Evolutionary conservation across 306 rosid genomes (phyloP), one percentile per base, ranked within the genome.

Genomic region (Quercus suber): DNA sequence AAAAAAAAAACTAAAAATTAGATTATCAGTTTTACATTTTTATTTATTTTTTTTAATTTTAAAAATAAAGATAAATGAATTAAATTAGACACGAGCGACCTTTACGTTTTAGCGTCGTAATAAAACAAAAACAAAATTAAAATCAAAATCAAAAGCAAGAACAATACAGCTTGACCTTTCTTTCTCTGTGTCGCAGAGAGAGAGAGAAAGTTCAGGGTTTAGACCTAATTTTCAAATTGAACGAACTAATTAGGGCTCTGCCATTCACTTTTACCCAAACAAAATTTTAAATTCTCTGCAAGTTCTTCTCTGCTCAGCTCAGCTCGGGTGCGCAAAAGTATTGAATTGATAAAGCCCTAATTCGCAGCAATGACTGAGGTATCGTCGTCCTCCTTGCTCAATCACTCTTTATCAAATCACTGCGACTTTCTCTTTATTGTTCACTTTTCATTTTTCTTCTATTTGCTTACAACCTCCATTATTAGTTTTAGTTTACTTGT

Each of bases 281-380:
- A 7, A 35, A n/a, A 18, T 18, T 33, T 35, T 35, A 15, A 35
- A 35, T 35, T 68, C 11, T 68, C 52, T 9, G 25, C 28, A 31
- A 35, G 51, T 15, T 35, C 52, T 41, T 41, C 45, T 41, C 11
- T 2, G 45, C 45, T 41, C 45, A 7, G 12, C 45, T 41, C 45
- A 41, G 45, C 45, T 8, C 45, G 45, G 45, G 11, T 41, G 45
- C 11, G 45, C 45, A 41, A 41, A 37, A 41, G 45, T 41, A 41
- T 41, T 8, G 45, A 41, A 41, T 41, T 41, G 45, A 8, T 41
- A 41, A 41, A 81, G 76, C 88, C 80, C 87, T 78, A 73, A 85
- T 88, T 65, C 76, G 51, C 83, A 69, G 76, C 89, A 81, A 92
- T 92, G 95, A 92, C 97, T 73, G 97, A 90, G 92, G 96, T 90